Conservation (phyloP, 257 asterid genomes). For the Petrea volubilis region DNA sequence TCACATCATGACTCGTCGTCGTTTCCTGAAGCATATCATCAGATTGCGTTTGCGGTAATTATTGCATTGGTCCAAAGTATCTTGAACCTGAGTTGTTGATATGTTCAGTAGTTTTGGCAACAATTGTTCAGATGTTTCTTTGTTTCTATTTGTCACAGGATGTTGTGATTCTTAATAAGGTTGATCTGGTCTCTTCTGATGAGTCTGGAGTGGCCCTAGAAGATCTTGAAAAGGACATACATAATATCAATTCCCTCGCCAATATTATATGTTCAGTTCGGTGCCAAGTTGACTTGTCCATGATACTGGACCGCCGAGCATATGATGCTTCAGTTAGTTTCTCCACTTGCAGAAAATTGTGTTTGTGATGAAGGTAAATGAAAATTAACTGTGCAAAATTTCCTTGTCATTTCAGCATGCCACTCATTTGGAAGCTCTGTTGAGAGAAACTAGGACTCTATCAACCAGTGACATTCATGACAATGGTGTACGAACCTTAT, state of each 20-base stretch:
- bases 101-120: not conserved
- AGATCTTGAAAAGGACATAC: slow-evolving; percentile 85
- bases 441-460: slow-evolving; percentile 60
- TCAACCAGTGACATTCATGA: slow-evolving; percentile 82
- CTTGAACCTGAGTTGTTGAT: slow-evolving; percentile 2
- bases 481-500: slow-evolving; percentile 79
- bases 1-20: slow-evolving; percentile 70
- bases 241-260: slow-evolving; percentile 74
- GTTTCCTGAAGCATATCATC: slow-evolving; percentile 94
- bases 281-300: slow-evolving; percentile 82
- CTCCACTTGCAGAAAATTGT: slow-evolving; percentile 10
- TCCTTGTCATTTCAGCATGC: slow-evolving; percentile 54
- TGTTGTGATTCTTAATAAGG: slow-evolving; percentile 92
- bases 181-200: slow-evolving; percentile 71
- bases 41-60: slow-evolving; percentile 90
- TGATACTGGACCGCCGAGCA: slow-evolving; percentile 76
- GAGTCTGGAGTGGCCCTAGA: slow-evolving; percentile 49
- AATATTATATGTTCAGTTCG: slow-evolving; percentile 67
- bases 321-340: slow-evolving; percentile 73
- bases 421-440: slow-evolving; percentile 77
- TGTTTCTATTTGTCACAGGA: slow-evolving; percentile 47
- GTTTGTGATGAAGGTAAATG: slow-evolving; percentile 15
- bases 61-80: not conserved
- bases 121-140: slow-evolving; percentile 18
- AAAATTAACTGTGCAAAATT: not conserved